Evolutionary conservation across 2,329 filamentous ascomycete genomes (phyloP), one percentile per base, ranked within the genome.

Genomic region (Rhinocladiella similis): DNA sequence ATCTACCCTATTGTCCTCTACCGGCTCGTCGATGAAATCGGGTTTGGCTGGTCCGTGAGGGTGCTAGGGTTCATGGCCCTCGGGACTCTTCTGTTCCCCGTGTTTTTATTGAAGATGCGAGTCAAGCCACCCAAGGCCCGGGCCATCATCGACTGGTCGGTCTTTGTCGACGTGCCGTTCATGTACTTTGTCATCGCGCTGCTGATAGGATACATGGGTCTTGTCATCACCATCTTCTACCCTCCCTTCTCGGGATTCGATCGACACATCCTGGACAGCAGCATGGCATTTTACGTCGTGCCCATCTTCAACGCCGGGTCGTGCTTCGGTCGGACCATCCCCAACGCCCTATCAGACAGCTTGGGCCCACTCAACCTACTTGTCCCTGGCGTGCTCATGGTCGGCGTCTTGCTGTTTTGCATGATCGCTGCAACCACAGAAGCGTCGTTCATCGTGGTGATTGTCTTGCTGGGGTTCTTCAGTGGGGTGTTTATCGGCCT

Each of bases 231-330:
- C 27, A 72, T 85, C 41, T 83, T 84, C 69, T 85, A 80, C 68
- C 73, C 84, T 18, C 82, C 84, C 14, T 75, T 81, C 1, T 89
- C 85, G 64, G 85, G 83, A 3, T 73, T 82, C 1, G 69, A 75
- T 0, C 70, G 73, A 1, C 75, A 77, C 13, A 80, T 88, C 58
- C 76, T 81, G 1, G 71, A 73, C 56, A 63, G 74, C 1, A 75
- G 79, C 0, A 69, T 89, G 1, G 82, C 84, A 0, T 87, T 84
- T 63, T 90, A 88, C 65, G 76, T 89, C 16, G 72, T 90, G 4
- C 80, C 86, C 1, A 83, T 90, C 57, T 75, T 89, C 62, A 89
- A 90, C 65, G 82, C 77, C 0, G 81, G 84, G 20, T 58, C 54
- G 7, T 36, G 47, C 25, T 76, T 83, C 22, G 84, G 84, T 0